phyloP scores from a whole-genome alignment of 2,329 filamentous ascomycete genomes.

The Pochonia chlamydosporia region DNA sequence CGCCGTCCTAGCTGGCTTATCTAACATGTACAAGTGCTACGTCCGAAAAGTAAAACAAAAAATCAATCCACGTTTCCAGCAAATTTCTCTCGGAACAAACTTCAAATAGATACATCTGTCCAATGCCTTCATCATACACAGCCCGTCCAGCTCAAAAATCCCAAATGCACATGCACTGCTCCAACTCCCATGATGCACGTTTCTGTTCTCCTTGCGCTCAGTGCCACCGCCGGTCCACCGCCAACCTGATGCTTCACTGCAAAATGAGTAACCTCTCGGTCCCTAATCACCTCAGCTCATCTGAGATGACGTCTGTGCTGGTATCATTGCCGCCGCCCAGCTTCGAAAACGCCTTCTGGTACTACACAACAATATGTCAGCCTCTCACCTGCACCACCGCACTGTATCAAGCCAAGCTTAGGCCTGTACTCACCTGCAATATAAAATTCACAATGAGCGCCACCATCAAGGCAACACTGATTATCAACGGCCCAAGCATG shows the following conservation, averaged over 20 bases:
- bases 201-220: no score
- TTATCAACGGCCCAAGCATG: constrained; percentile 73
- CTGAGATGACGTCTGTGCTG: constrained; percentile 11
- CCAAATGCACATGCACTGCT: background rate
- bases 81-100: no score
- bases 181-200: background rate
- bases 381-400: background rate
- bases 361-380: constrained; percentile 17
- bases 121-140: no score
- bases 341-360: constrained; percentile 25
- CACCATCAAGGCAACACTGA: constrained; percentile 71
- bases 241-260: no score
- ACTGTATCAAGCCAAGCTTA: no score
- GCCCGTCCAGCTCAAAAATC: background rate
- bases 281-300: constrained; percentile 24
- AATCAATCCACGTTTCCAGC: no score
- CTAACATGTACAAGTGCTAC: no score
- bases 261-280: background rate
- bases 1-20: no score
- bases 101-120: no score
- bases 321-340: constrained; percentile 15
- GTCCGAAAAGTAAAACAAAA: no score
- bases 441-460: constrained; percentile 83
- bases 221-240: no score
- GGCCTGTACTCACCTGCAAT: constrained; percentile 71